Percentiles rank a stretch among this genome's conserved stretches.
phyloP scores from a whole-genome alignment of 352 stramenopile genomes.

The Phytophthora idaei region DNA sequence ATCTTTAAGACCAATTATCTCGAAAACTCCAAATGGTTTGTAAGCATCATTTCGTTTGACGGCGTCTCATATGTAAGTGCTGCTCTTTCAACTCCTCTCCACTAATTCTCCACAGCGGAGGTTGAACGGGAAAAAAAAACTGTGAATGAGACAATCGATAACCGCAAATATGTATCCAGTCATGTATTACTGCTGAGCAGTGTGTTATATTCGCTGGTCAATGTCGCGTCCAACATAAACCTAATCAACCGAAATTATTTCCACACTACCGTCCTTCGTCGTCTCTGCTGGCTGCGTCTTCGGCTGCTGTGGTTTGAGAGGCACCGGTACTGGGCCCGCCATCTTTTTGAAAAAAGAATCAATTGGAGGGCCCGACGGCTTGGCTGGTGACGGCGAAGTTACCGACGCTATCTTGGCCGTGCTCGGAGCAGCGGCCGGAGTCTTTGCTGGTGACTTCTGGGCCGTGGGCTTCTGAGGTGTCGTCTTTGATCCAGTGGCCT shows the following conservation, averaged over 20 bases:
- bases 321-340: conserved; percentile 1
- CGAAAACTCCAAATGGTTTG: no score
- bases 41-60: no score
- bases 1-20: no score
- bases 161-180: no score
- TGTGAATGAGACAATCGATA: no score
- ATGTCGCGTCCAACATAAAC: background rate
- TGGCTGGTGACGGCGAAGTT: conserved; percentile 20
- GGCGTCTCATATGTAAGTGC: no score
- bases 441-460: conserved; percentile 18
- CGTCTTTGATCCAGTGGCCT: background rate
- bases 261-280: conserved; percentile 19
- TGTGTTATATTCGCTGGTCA: background rate
- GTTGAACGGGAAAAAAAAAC: no score
- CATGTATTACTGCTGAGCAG: background rate
- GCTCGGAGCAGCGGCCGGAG: conserved; percentile 1
- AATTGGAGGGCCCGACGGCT: conserved; percentile 28
- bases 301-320: conserved; percentile 8
- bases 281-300: conserved; percentile 6
- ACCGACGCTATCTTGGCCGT: conserved; percentile 3
- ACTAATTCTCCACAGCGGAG: no score
- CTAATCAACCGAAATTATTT: conserved; percentile 38
- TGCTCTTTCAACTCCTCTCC: no score
- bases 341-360: conserved; percentile 44
- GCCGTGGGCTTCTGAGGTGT: conserved; percentile 14